Percentiles rank a stretch among this genome's conserved stretches.
These are phyloP conservation scores for Hanseniaspora thailandica DNA, from an alignment of 805 yeast genomes.

Conservation along the genomic window DNA sequence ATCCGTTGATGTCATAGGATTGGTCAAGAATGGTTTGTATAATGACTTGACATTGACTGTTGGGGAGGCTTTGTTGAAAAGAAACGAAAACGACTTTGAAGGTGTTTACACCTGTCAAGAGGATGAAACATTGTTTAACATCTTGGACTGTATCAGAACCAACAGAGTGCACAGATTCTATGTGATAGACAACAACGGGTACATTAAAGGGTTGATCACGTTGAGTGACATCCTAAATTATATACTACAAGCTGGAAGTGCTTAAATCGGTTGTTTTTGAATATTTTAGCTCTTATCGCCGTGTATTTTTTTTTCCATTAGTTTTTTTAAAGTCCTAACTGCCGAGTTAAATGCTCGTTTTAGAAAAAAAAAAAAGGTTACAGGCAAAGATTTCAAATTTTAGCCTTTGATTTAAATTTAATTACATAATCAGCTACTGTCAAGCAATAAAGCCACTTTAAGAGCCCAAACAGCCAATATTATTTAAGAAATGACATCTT, in stretches of 20 bases:
- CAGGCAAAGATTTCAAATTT: too few relatives aligned
- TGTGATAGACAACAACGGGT: conserved; percentile 77
- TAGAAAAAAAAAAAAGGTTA: too few relatives aligned
- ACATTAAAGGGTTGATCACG: conserved; percentile 71
- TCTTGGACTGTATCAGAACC: conserved; percentile 85
- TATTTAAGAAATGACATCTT: neutral
- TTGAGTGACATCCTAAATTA: conserved; percentile 82
- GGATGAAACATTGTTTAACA: conserved; percentile 73
- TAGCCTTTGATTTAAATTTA: too few relatives aligned
- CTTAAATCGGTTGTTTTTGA: conserved; percentile 14
- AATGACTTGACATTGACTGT: conserved; percentile 81
- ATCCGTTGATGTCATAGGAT: conserved; percentile 84
- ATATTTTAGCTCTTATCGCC: neutral
- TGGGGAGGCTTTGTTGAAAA: conserved; percentile 87
- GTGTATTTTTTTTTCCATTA: too few relatives aligned
- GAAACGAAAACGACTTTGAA: conserved; percentile 85
- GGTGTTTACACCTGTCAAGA: conserved; percentile 94
- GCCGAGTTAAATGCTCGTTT: too few relatives aligned
- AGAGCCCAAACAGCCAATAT: too few relatives aligned
- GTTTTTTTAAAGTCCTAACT: too few relatives aligned
- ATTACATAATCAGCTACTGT: too few relatives aligned
- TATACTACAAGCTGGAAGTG: conserved; percentile 49
- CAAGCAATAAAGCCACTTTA: too few relatives aligned
- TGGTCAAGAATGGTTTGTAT: conserved; percentile 88
- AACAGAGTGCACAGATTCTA: conserved; percentile 84